These are phyloP conservation scores for Cadophora luteo-olivacea DNA, from an alignment of 2,329 filamentous ascomycete species.

Conservation along the genomic window DNA sequence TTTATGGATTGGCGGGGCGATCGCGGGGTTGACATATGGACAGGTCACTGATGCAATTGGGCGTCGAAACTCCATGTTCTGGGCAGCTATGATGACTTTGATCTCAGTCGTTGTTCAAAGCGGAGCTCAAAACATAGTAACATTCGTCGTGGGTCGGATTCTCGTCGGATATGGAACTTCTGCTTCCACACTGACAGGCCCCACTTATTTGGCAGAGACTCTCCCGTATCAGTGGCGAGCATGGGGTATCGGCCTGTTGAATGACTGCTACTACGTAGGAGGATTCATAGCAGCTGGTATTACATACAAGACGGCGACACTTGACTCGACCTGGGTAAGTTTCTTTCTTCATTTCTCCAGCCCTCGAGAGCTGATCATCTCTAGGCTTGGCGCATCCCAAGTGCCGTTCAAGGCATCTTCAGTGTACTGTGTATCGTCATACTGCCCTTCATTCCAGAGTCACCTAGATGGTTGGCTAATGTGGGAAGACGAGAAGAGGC, in stretches of 20 bases:
- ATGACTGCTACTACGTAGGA: conserved; percentile 46
- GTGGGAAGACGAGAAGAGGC: conserved; percentile 55
- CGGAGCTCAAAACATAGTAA: conserved; percentile 34
- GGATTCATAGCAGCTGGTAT: conserved; percentile 46
- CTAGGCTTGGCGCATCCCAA: conserved; percentile 45
- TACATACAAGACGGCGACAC: conserved; percentile 46
- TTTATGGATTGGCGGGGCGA: conserved; percentile 57
- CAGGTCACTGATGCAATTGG: conserved; percentile 49
- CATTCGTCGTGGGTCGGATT: conserved; percentile 38
- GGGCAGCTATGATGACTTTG: conserved; percentile 31
- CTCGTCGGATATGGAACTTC: conserved; percentile 36
- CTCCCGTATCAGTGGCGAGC: conserved; percentile 53
- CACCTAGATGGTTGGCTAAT: conserved; percentile 64
- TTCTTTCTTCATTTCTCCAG: neutral
- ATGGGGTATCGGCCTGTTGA: conserved; percentile 50
- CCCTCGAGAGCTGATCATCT: neutral
- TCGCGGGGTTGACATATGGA: conserved; percentile 52
- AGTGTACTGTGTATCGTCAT: conserved; percentile 33
- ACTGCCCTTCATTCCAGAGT: conserved; percentile 51
- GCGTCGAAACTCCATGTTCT: conserved; percentile 32
- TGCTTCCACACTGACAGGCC: conserved; percentile 48
- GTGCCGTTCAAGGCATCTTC: conserved; percentile 40
- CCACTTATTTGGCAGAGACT: conserved; percentile 57
- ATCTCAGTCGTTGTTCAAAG: conserved; percentile 34
- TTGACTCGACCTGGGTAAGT: conserved; percentile 43